Conservation (phyloP, 805 yeast genomes). For the Saccharomycopsis olivae region DNA sequence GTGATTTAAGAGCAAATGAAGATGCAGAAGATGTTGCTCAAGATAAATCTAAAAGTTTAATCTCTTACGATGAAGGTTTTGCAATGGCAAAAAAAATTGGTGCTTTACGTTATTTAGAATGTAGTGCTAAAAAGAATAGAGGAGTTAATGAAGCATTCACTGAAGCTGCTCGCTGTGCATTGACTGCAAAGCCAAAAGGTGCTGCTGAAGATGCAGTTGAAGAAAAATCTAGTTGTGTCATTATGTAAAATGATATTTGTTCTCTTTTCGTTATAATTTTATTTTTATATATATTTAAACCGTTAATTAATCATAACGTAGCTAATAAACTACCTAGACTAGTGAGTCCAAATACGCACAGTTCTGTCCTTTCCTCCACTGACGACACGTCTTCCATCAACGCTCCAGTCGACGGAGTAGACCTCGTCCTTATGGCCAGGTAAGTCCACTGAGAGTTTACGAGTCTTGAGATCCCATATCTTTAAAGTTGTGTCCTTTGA, state of each 20-base stretch:
- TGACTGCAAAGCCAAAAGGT: conserved; percentile 80
- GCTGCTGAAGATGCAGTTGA: conserved; percentile 36
- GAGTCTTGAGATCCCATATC: conserved; percentile 89
- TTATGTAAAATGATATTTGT: conserved; percentile 35
- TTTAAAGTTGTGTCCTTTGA: conserved; percentile 94
- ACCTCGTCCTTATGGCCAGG: conserved; percentile 97
- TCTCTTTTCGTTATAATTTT: not conserved
- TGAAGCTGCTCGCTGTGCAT: conserved; percentile 95
- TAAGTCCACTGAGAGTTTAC: conserved; percentile 74
- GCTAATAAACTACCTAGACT: not conserved
- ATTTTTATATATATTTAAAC: too few relatives aligned
- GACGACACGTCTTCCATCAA: conserved; percentile 88
- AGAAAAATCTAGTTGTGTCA: conserved; percentile 26
- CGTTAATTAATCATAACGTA: too few relatives aligned
- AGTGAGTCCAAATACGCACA: conserved; percentile 89
- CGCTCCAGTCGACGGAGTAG: conserved; percentile 96
- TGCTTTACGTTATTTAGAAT: conserved; percentile 88
- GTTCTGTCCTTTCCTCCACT: conserved; percentile 96
- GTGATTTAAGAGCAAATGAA: conserved; percentile 75
- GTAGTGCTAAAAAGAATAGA: conserved; percentile 91
- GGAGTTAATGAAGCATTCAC: conserved; percentile 99
- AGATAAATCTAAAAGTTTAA: conserved; percentile 36
- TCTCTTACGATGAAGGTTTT: conserved; percentile 88
- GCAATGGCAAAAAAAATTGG: conserved; percentile 88
- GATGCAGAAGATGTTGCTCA: conserved; percentile 35